phyloP scores from a whole-genome alignment of 2,329 filamentous ascomycete species.

The Ascosphaera pollenicola region DNA sequence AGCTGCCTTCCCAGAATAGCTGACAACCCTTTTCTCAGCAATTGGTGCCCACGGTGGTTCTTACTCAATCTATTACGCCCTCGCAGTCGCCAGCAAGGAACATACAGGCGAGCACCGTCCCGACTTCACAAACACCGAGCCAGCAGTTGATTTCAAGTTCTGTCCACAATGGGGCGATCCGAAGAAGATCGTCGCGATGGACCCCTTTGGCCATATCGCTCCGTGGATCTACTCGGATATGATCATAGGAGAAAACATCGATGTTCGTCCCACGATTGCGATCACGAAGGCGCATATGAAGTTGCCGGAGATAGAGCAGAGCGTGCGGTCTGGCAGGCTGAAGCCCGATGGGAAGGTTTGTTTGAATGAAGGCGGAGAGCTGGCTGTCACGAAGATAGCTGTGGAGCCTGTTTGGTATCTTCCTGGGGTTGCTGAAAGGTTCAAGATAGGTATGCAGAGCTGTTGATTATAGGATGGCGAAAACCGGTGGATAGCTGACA shows the following conservation, averaged over 20 bases:
- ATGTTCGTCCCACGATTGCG: constrained; percentile 77
- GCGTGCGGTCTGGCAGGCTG: constrained; percentile 57
- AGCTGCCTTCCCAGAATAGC: constrained; percentile 1
- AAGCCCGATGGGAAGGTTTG: constrained; percentile 72
- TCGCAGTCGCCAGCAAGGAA: constrained; percentile 80
- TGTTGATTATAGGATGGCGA: background rate
- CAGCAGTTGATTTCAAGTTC: constrained; percentile 69
- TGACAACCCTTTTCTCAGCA: constrained; percentile 18
- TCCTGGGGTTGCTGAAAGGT: constrained; percentile 72
- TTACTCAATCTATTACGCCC: constrained; percentile 86
- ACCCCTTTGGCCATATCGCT: constrained; percentile 72
- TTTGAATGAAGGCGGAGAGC: constrained; percentile 62
- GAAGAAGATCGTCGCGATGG: constrained; percentile 95
- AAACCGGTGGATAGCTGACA: no score
- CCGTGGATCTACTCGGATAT: constrained; percentile 65
- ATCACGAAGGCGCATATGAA: constrained; percentile 90
- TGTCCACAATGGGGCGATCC: constrained; percentile 76
- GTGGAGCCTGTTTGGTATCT: constrained; percentile 89
- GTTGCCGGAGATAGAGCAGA: constrained; percentile 82
- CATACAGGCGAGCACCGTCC: constrained; percentile 61
- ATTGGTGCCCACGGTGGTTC: constrained; percentile 65
- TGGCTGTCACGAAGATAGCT: constrained; percentile 88
- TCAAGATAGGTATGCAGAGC: constrained; percentile 48
- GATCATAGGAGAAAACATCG: constrained; percentile 53
- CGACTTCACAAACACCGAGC: constrained; percentile 69